Percentiles rank a stretch among this genome's conserved stretches.
phyloP scores from a whole-genome alignment of 441 rosid species.

The Kokia cookei region DNA sequence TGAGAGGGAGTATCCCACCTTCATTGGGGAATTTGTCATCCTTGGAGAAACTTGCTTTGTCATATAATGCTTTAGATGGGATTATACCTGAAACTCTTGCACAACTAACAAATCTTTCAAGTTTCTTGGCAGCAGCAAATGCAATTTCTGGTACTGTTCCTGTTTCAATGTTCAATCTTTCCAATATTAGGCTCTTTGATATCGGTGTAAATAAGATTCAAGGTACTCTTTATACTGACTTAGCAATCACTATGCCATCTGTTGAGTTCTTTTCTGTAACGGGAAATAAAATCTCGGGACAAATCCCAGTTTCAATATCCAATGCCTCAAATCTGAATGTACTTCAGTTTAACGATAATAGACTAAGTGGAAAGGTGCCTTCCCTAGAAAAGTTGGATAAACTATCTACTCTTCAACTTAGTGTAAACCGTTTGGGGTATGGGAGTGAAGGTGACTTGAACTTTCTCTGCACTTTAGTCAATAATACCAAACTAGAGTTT shows the following conservation, averaged over 20 bases:
- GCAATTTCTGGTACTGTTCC: neutral
- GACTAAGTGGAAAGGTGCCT: neutral
- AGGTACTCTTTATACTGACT: neutral
- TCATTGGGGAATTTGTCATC: constrained; percentile 15
- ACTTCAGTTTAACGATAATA: neutral
- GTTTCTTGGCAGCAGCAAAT: neutral
- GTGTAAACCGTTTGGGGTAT: neutral
- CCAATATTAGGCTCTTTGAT: neutral
- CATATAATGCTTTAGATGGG: neutral
- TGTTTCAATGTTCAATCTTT: neutral
- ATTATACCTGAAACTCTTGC: constrained; percentile 1
- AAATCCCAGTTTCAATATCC: constrained; percentile 5
- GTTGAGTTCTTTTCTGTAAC: neutral
- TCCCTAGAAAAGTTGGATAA: neutral
- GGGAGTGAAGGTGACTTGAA: neutral
- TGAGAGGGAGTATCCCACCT: constrained; percentile 4
- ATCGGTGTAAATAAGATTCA: neutral
- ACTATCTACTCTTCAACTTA: rapidly evolving
- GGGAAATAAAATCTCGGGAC: neutral
- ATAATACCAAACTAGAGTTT: neutral
- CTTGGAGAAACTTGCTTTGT: neutral
- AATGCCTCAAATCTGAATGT: neutral
- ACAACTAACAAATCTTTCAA: neutral
- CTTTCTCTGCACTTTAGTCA: constrained; percentile 12
- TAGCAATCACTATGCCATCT: constrained; percentile 6